A percentile compares a stretch with the other conserved stretches of the same genome.
Evolutionary conservation across 2,329 filamentous ascomycete genomes (phyloP).

Genomic region (Trichoderma aggressivum): DNA sequence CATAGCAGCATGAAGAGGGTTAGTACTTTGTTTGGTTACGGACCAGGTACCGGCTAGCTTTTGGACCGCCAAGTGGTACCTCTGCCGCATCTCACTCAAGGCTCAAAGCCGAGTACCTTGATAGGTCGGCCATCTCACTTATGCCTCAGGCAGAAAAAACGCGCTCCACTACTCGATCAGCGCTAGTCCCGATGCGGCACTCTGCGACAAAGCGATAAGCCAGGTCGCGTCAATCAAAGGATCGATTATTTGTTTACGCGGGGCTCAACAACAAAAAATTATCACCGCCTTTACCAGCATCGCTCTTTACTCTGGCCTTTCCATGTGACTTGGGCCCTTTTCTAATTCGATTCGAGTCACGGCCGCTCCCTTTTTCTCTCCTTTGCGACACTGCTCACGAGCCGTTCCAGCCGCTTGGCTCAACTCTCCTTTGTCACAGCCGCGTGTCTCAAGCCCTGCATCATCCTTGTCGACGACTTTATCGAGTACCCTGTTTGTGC

Average conservation of each 20-base stretch:
- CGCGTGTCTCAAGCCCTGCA: constrained; percentile 24
- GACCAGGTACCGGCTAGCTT: background rate
- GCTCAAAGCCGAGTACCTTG: background rate
- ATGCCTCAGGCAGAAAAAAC: constrained; percentile 26
- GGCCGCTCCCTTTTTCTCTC: constrained; percentile 23
- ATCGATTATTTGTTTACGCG: constrained; percentile 19
- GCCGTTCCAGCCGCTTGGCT: constrained; percentile 23
- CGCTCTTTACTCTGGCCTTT: background rate
- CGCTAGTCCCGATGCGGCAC: background rate
- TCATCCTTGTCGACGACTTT: constrained; percentile 19
- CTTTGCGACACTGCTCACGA: constrained; percentile 27
- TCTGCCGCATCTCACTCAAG: background rate
- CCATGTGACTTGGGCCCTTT: background rate
- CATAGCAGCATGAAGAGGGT: background rate
- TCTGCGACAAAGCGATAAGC: background rate
- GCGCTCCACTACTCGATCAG: constrained; percentile 20
- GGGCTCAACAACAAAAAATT: constrained; percentile 14
- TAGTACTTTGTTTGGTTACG: background rate
- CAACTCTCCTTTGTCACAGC: constrained; percentile 20
- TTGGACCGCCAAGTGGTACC: background rate
- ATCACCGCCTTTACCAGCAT: background rate
- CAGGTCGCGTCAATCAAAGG: constrained; percentile 18
- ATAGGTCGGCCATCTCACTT: background rate
- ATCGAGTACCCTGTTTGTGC: constrained; percentile 22
- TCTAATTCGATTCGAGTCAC: constrained; percentile 27